Percentiles rank a stretch among this genome's conserved stretches.
These are phyloP conservation scores for Ustulina deusta DNA, from an alignment of 2,329 filamentous ascomycete genomes.

Conservation along the genomic window DNA sequence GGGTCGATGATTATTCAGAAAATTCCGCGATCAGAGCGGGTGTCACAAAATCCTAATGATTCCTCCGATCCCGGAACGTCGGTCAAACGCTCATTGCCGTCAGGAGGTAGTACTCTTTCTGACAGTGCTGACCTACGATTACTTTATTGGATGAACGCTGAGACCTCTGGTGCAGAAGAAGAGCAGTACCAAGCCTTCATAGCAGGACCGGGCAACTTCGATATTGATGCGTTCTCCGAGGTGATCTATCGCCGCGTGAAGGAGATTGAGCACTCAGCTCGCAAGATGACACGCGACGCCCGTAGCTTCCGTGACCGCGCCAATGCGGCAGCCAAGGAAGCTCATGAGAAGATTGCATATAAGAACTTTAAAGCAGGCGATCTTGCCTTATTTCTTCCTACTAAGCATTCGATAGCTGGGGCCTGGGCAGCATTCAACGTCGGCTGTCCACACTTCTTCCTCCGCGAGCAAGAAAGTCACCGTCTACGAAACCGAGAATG, in stretches of 20 bases:
- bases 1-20: conserved; percentile 81
- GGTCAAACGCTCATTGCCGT: conserved; percentile 65
- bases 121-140: conserved; percentile 77
- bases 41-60: conserved; percentile 68
- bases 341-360: conserved; percentile 96
- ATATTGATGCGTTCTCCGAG: conserved; percentile 86
- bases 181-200: conserved; percentile 82
- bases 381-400: conserved; percentile 92
- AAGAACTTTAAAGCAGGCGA: conserved; percentile 97
- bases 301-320: conserved; percentile 89
- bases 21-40: conserved; percentile 70
- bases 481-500: conserved; percentile 88
- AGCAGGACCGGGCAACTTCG: conserved; percentile 79
- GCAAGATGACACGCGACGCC: conserved; percentile 92
- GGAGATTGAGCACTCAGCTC: conserved; percentile 91
- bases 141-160: conserved; percentile 84
- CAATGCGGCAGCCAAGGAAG: conserved; percentile 82
- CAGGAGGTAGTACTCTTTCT: conserved; percentile 65
- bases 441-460: conserved; percentile 95
- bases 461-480: conserved; percentile 91
- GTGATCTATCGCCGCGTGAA: conserved; percentile 89
- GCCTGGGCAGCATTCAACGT: conserved; percentile 99
- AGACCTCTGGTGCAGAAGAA: conserved; percentile 73
- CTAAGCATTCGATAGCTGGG: conserved; percentile 90
- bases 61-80: conserved; percentile 67